Base-by-base conservation (phyloP, 176 grass and related monocot genomes). In the Triticum dicoccoides region DNA sequence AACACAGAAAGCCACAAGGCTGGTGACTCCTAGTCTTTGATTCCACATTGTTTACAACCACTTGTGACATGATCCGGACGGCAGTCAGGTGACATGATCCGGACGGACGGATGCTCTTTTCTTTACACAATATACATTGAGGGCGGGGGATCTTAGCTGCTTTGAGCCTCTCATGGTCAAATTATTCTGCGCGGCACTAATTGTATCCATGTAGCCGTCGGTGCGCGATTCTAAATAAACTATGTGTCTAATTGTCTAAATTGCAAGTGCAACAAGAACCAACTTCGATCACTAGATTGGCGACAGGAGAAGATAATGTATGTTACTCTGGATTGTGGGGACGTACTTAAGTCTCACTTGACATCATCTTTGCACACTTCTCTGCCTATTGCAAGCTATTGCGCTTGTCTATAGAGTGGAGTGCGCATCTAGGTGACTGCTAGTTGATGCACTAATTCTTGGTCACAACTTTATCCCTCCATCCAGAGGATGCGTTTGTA, bases 121-220 rank as follows among this genome's bases (percentile, higher is more conserved):
- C 32, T 32, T 32, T 3, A 32, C 32, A 32, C 32, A 32, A 32
- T 32, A 6, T 37, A 37, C 35, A 38, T 38, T 38, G 6, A 7
- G 11, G 5, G 52, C 30, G 21, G 11, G 38, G 52, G 42, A 32
- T 79, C 33, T 37, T 17, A 29, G 21, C n/a, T 61, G 73, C 67
- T 86, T 51, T 45, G 4, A 45, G 39, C 12, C 12, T 73, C 21
- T 51, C 58, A 15, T 15, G 68, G 61, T 79, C 75, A 87, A 84
- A 87, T 18, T 87, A 80, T 90, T 83, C 89, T 67, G 2, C 5
- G 0, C 3, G 74, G 85, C 85, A 87, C 89, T 74, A 44, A 58
- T 52, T 27, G 17, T 58, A 14, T 27, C 25, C 13, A 30, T 32
- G 37, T 38, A 38, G 5, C 37, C 37, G 37, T 38, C 5, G 8